These are phyloP conservation scores for Phlegmacium glaucopus DNA, from an alignment of 768 basidiomycete species.

Conservation along the genomic window DNA sequence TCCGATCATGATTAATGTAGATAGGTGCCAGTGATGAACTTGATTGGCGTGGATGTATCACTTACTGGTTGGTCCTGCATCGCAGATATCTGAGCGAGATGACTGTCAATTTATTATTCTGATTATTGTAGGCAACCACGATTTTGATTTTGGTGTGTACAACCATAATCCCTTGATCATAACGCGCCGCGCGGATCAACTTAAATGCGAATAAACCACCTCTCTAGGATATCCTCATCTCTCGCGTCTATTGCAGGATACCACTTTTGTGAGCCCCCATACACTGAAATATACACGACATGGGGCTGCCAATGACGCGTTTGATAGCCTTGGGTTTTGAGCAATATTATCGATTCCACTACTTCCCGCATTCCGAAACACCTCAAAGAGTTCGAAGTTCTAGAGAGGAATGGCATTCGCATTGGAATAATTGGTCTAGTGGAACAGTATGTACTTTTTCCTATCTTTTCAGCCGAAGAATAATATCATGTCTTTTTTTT, in stretches of 20 bases:
- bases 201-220: background rate
- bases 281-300: background rate
- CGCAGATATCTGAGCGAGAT: background rate
- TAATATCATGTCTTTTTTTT: background rate
- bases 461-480: background rate
- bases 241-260: conserved; percentile 65
- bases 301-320: background rate
- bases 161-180: background rate
- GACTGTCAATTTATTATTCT: conserved; percentile 2
- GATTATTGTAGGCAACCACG: conserved; percentile 75
- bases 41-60: conserved; percentile 73
- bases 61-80: conserved; percentile 60
- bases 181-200: background rate
- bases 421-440: conserved; percentile 86
- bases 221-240: conserved; percentile 30
- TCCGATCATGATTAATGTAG: background rate
- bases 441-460: conserved; percentile 54
- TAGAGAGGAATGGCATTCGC: conserved; percentile 67
- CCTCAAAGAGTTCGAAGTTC: conserved; percentile 57
- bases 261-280: conserved; percentile 58
- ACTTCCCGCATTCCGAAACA: conserved; percentile 62
- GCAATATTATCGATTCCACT: conserved; percentile 74
- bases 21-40: conserved; percentile 84
- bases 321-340: conserved; percentile 82
- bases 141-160: conserved; percentile 77